These are phyloP conservation scores for Excoecaria cochinchinensis DNA, from an alignment of 345 rosid genomes.

Conservation along the genomic window DNA sequence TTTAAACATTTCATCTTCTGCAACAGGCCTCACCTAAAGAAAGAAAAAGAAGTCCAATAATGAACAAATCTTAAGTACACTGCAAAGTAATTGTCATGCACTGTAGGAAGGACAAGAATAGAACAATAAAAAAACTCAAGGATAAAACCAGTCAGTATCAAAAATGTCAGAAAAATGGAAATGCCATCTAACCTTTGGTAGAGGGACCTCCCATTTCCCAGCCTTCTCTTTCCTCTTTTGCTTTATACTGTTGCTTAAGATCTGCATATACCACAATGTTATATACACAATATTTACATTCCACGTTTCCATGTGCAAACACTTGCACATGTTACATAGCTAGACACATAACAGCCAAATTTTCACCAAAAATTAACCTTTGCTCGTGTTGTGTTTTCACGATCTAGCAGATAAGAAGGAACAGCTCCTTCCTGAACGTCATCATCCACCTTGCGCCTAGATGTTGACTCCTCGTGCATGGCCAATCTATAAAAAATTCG, in stretches of 20 bases:
- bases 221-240: constrained; percentile 97
- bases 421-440: constrained; percentile 90
- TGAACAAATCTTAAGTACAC: not conserved
- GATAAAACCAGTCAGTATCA: not conserved
- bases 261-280: constrained; percentile 37
- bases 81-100: not conserved
- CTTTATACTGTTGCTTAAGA: constrained; percentile 87
- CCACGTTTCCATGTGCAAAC: not conserved
- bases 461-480: constrained; percentile 89
- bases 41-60: constrained; percentile 14
- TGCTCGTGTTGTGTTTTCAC: constrained; percentile 78
- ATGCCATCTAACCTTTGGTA: constrained; percentile 59
- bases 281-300: not conserved
- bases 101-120: not conserved
- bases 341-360: not conserved
- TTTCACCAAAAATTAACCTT: constrained; percentile 43
- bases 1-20: constrained; percentile 98
- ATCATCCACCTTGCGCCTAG: constrained; percentile 80
- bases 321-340: not conserved
- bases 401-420: constrained; percentile 94
- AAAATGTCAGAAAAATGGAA: not conserved
- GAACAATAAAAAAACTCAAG: not conserved
- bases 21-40: constrained; percentile 90
- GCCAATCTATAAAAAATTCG: constrained; percentile 50
- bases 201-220: constrained; percentile 97